A percentile compares a stretch with the other conserved stretches of the same genome.
Evolutionary conservation across 2,329 filamentous ascomycete genomes (phyloP).

Genomic region (Aspergillus felis): DNA sequence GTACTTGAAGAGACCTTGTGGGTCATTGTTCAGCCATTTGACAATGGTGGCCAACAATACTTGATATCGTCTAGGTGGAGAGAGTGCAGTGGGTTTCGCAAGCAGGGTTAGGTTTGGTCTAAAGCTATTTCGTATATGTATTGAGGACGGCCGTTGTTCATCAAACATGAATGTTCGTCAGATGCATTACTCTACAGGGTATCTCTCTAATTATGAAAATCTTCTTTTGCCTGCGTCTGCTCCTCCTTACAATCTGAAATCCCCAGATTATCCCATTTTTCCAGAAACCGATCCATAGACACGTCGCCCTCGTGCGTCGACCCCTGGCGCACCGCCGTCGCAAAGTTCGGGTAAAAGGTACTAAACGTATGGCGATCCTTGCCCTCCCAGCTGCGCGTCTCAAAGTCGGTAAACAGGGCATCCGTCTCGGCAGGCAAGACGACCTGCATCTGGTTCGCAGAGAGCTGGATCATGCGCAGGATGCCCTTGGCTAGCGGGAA

Average conservation of each 20-base stretch:
- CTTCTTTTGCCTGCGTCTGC: not conserved
- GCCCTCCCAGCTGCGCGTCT: conserved; percentile 15
- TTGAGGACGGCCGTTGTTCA: too few species aligned
- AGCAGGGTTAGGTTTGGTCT: too few species aligned
- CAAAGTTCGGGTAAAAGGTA: conserved; percentile 20
- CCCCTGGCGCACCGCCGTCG: not conserved
- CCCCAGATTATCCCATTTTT: not conserved
- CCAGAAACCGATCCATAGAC: not conserved
- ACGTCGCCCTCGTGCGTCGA: not conserved
- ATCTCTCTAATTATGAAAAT: not conserved
- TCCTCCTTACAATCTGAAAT: not conserved
- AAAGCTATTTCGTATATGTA: too few species aligned
- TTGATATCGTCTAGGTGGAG: too few species aligned
- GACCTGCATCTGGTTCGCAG: conserved; percentile 18
- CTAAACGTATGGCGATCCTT: conserved; percentile 16
- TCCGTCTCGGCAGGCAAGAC: conserved; percentile 21
- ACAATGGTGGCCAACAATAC: not conserved
- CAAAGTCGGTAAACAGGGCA: conserved; percentile 21
- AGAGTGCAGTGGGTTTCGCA: too few species aligned
- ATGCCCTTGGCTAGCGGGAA: conserved; percentile 25
- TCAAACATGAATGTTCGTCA: not conserved
- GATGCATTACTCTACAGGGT: not conserved
- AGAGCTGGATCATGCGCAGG: conserved; percentile 25
- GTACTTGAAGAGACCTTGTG: conserved; percentile 4
- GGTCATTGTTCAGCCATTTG: not conserved